Evolutionary conservation across 805 yeast species (phyloP).

Genomic region (Saturnispora saitoi): DNA sequence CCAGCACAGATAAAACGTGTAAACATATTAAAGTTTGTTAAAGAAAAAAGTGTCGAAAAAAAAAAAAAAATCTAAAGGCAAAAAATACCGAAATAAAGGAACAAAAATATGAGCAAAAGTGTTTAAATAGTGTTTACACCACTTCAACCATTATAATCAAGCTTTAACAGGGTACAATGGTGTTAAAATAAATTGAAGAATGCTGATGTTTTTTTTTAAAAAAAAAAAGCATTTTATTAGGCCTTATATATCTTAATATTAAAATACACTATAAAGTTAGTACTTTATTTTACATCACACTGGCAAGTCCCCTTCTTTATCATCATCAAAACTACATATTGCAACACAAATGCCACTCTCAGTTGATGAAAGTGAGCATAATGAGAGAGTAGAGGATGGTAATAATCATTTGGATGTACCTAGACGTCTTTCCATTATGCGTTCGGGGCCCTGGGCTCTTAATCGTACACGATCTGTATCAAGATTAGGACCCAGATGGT

Average conservation of each 20-base stretch:
- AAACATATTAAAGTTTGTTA: background rate
- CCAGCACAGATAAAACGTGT: background rate
- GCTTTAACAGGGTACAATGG: too few species aligned
- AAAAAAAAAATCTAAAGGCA: background rate
- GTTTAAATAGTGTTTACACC: background rate
- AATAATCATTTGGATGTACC: background rate
- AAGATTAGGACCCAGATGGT: slow-evolving; percentile 3
- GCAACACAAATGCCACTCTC: background rate
- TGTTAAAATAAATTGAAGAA: too few species aligned
- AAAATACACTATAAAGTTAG: background rate
- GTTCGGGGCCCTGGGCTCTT: background rate
- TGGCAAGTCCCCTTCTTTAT: background rate
- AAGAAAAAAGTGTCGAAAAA: background rate
- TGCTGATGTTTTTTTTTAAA: too few species aligned
- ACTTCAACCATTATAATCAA: too few species aligned
- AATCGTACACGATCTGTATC: background rate
- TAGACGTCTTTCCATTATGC: background rate
- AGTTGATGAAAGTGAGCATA: background rate
- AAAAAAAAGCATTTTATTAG: too few species aligned
- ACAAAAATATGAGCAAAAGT: background rate
- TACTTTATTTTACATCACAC: background rate
- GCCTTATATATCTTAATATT: too few species aligned
- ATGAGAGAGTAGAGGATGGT: background rate
- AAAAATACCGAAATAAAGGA: background rate
- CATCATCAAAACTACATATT: background rate